Evolutionary conservation across 2,329 filamentous ascomycete genomes (phyloP).

Genomic region (Cryphonectria japonica): DNA sequence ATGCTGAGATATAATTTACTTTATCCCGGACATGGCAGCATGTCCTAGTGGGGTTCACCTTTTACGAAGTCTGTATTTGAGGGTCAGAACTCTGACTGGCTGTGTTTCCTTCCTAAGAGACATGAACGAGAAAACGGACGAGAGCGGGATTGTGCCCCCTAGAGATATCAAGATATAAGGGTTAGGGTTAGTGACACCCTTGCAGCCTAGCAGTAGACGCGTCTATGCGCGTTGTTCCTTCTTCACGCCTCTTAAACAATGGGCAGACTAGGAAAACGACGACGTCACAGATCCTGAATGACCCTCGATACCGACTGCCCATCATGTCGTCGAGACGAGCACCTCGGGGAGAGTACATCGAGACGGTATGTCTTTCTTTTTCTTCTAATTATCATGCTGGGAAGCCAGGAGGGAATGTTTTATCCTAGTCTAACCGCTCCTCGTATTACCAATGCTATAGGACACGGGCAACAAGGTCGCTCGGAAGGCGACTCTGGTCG

Average conservation of each 20-base stretch:
- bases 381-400: neutral
- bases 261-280: neutral
- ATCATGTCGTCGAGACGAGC: slow-evolving; percentile 77
- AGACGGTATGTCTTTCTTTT: slow-evolving; percentile 68
- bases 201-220: neutral
- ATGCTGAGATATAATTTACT: neutral
- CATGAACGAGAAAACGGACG: neutral
- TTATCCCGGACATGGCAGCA: neutral
- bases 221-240: neutral
- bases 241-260: neutral
- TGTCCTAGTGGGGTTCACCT: neutral
- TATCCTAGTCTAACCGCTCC: neutral
- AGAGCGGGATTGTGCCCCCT: no score
- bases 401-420: neutral
- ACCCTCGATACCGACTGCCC: slow-evolving; percentile 41
- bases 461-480: slow-evolving; percentile 99
- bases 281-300: neutral
- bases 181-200: neutral
- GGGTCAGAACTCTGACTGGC: neutral
- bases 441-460: slow-evolving; percentile 47
- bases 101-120: neutral
- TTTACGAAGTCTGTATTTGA: neutral
- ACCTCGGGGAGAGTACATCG: slow-evolving; percentile 91
- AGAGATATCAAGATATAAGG: neutral
- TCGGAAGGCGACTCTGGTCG: slow-evolving; percentile 86